A percentile compares a stretch with the other conserved stretches of the same genome.
phyloP scores from a whole-genome alignment of 2,329 filamentous ascomycete genomes.

The Fusarium floridanum region DNA sequence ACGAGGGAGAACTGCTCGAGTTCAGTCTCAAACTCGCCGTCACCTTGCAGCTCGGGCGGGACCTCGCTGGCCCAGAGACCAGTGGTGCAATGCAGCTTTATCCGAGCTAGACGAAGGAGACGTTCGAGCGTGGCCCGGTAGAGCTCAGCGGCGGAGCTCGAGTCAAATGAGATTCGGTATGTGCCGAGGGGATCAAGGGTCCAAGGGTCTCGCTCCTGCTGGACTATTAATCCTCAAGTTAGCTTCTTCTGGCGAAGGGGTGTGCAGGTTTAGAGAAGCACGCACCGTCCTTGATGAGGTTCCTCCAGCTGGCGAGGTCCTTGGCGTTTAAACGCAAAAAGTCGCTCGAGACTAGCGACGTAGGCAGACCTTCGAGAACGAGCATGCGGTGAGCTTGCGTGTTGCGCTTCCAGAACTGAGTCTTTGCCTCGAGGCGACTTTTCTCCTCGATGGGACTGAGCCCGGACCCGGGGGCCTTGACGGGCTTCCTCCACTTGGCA shows the following conservation, averaged over 20 bases:
- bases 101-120: slow-evolving; percentile 49
- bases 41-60: slow-evolving; percentile 42
- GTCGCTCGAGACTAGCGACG: slow-evolving; percentile 73
- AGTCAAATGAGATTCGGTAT: slow-evolving; percentile 79
- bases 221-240: slow-evolving; percentile 55
- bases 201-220: slow-evolving; percentile 73
- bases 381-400: slow-evolving; percentile 55
- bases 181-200: slow-evolving; percentile 73
- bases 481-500: neutral
- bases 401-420: neutral
- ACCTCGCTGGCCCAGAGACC: slow-evolving; percentile 50
- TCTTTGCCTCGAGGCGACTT: neutral
- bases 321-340: slow-evolving; percentile 76
- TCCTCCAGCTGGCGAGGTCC: slow-evolving; percentile 77
- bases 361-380: slow-evolving; percentile 69
- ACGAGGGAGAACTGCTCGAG: slow-evolving; percentile 48
- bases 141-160: slow-evolving; percentile 66
- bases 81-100: slow-evolving; percentile 46
- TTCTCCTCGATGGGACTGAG: neutral
- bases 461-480: neutral
- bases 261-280: no score
- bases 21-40: slow-evolving; percentile 36
- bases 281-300: slow-evolving; percentile 69
- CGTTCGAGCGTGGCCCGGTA: slow-evolving; percentile 64
- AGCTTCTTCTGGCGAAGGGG: neutral